Conservation (phyloP, 345 rosid species). For the Mercurialis annua region DNA sequence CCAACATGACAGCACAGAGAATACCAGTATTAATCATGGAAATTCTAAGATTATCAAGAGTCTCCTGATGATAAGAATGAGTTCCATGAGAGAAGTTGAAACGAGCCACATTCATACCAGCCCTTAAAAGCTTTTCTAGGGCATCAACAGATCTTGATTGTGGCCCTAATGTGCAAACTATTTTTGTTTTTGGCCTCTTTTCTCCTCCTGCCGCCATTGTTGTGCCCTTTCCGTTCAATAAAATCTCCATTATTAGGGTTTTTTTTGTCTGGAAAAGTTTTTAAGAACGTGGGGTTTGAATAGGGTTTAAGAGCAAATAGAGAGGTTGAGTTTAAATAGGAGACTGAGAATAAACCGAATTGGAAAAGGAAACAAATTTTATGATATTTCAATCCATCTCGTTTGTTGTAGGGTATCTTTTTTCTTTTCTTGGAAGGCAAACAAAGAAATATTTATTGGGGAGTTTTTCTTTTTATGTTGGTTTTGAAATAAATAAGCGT, state of each 20-base stretch:
- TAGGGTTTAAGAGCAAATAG: background rate
- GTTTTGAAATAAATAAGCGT: no score
- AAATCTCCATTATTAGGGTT: slow-evolving; percentile 3
- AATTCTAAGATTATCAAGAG: slow-evolving; percentile 75
- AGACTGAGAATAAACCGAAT: background rate
- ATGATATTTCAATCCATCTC: background rate
- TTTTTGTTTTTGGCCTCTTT: slow-evolving; percentile 82
- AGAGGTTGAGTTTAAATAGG: background rate
- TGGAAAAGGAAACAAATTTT: background rate
- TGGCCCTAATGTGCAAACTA: slow-evolving; percentile 93
- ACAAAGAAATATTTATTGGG: background rate
- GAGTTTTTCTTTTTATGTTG: no score
- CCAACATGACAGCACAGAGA: slow-evolving; percentile 96
- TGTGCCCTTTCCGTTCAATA: slow-evolving; percentile 5
- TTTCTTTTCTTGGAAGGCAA: slow-evolving; percentile 9
- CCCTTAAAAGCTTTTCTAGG: slow-evolving; percentile 73
- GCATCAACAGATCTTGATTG: slow-evolving; percentile 76
- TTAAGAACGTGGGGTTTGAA: background rate
- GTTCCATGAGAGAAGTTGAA: slow-evolving; percentile 94
- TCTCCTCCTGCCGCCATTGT: background rate
- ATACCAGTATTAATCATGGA: slow-evolving; percentile 89
- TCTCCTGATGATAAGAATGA: slow-evolving; percentile 85
- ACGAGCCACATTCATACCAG: slow-evolving; percentile 65
- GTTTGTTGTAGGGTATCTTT: background rate
- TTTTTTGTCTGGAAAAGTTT: background rate